A percentile compares a stretch with the other conserved stretches of the same genome.
These are phyloP conservation scores for Canariomyces notabilis DNA, from an alignment of 2,329 filamentous ascomycete genomes.

Conservation along the genomic window DNA sequence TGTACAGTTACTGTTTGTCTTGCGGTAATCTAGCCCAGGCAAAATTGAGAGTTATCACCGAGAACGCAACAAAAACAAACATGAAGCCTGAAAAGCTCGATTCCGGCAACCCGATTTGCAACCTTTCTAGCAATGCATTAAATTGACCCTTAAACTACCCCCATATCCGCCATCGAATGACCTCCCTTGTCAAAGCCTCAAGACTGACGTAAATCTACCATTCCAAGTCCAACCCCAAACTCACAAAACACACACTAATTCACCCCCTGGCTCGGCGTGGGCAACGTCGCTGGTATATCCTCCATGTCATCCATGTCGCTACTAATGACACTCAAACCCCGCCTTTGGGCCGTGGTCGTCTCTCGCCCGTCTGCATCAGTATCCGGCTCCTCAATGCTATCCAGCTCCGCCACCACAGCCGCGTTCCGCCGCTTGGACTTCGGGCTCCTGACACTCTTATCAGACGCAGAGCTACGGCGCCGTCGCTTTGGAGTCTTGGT, in stretches of 20 bases:
- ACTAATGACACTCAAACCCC: slow-evolving; percentile 15
- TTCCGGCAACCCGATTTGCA: too few species aligned
- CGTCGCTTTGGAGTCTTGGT: background rate
- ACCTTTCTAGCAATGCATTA: too few species aligned
- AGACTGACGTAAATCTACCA: too few species aligned
- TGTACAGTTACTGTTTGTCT: too few species aligned
- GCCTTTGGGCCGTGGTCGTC: background rate
- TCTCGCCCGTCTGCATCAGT: background rate
- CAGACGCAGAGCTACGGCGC: slow-evolving; percentile 1
- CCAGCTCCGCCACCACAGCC: background rate
- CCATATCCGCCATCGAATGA: too few species aligned
- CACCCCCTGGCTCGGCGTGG: background rate
- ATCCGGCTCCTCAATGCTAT: background rate
- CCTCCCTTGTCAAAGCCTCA: too few species aligned
- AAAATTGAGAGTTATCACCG: too few species aligned
- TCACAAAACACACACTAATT: too few species aligned
- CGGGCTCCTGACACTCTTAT: background rate
- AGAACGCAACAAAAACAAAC: too few species aligned
- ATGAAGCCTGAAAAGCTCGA: too few species aligned
- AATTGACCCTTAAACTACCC: too few species aligned
- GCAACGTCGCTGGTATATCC: slow-evolving; percentile 33
- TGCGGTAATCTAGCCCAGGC: too few species aligned
- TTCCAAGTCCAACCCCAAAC: background rate
- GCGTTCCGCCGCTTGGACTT: slow-evolving; percentile 5
- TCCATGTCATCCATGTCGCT: slow-evolving; percentile 41